Conservation (phyloP, 1,284 basidiomycete genomes). For the Singerocomus rubriflavus region DNA sequence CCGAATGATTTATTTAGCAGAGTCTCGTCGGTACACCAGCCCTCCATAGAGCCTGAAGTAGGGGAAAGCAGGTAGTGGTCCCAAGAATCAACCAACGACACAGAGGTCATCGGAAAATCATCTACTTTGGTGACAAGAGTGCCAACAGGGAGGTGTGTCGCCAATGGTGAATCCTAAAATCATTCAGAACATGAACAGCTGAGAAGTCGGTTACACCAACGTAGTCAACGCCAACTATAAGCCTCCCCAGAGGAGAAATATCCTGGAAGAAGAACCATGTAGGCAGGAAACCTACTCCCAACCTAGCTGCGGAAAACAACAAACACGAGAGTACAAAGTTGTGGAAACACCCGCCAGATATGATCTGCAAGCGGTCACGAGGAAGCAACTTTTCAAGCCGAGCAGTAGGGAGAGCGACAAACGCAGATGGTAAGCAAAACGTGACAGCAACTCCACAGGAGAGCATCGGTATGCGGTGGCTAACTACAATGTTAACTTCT, state of each 20-base stretch:
- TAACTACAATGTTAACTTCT: conserved; percentile 10
- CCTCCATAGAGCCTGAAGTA: conserved; percentile 28
- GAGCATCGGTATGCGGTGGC: conserved; percentile 47
- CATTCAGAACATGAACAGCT: conserved; percentile 10
- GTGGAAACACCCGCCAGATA: conserved; percentile 68
- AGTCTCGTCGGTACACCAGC: conserved; percentile 55
- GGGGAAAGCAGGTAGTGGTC: conserved; percentile 39
- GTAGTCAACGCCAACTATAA: conserved; percentile 48
- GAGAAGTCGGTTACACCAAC: conserved; percentile 34
- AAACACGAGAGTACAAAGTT: conserved; percentile 52
- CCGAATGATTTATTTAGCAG: conserved; percentile 11
- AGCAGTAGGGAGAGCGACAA: conserved; percentile 53
- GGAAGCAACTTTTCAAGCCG: conserved; percentile 41
- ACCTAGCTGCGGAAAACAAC: conserved; percentile 34
- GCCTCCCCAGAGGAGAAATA: conserved; percentile 45
- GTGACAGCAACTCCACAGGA: conserved; percentile 56
- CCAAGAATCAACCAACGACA: conserved; percentile 42
- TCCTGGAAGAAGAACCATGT: conserved; percentile 48
- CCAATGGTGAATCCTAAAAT: conserved; percentile 53
- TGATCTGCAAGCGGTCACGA: conserved; percentile 49
- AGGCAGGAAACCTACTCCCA: conserved; percentile 29
- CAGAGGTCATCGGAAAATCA: conserved; percentile 44
- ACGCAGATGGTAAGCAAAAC: conserved; percentile 64
- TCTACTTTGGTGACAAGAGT: conserved; percentile 57
- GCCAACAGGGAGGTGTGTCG: conserved; percentile 47